These are phyloP conservation scores for Isabelozyma gotoi DNA, from an alignment of 805 yeast genomes.

Conservation along the genomic window DNA sequence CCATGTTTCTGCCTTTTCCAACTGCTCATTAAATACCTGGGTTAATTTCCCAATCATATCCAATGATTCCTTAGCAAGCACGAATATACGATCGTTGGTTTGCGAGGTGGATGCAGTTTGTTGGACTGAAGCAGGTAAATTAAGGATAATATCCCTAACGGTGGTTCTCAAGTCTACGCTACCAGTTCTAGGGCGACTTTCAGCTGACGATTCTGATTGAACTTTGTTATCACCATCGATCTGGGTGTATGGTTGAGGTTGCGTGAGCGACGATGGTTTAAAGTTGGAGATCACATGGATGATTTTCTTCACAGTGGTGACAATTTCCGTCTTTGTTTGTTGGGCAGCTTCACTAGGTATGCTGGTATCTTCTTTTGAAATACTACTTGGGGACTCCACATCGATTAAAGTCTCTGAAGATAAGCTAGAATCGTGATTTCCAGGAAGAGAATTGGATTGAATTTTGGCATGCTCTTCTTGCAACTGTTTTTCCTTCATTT, in stretches of 20 bases:
- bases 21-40: conserved; percentile 78
- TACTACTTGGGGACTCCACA: conserved; percentile 7
- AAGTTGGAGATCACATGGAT: conserved; percentile 83
- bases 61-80: conserved; percentile 84
- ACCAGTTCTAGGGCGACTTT: conserved; percentile 7
- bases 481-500: conserved; percentile 17
- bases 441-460: conserved; percentile 12
- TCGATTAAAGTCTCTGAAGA: conserved; percentile 5
- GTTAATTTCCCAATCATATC: conserved; percentile 85
- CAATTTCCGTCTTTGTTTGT: conserved; percentile 75
- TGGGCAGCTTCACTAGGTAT: conserved; percentile 20
- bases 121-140: conserved; percentile 61
- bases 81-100: conserved; percentile 64
- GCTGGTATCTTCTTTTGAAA: conserved; percentile 4
- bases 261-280: conserved; percentile 39
- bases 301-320: conserved; percentile 85
- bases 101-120: conserved; percentile 29
- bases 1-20: conserved; percentile 87
- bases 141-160: conserved; percentile 75
- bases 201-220: conserved; percentile 67
- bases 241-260: conserved; percentile 6
- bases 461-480: conserved; percentile 9
- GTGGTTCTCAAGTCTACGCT: conserved; percentile 51
- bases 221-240: conserved; percentile 53
- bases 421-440: background rate